Evolutionary conservation across 2,329 filamentous ascomycete genomes (phyloP).

Genomic region (Hypoxylon sp.): DNA sequence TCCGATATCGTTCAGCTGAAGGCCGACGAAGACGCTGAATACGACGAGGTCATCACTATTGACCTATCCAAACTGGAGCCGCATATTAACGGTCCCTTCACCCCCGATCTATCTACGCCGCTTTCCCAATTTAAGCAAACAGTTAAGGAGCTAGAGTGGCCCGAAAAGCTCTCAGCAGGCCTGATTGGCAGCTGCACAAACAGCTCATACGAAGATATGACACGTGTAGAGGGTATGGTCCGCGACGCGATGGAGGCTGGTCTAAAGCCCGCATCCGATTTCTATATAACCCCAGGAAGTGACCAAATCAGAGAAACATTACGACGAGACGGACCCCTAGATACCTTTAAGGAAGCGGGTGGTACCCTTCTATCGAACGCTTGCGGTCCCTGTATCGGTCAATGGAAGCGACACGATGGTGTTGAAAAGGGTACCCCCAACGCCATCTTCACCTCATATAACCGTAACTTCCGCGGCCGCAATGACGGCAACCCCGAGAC

Average conservation of each 20-base stretch:
- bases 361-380: constrained; percentile 94
- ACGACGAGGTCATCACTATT: constrained; percentile 92
- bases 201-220: constrained; percentile 99
- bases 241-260: constrained; percentile 93
- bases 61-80: constrained; percentile 92
- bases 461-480: constrained; percentile 96
- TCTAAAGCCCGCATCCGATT: constrained; percentile 88
- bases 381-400: constrained; percentile 93
- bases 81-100: constrained; percentile 97
- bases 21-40: constrained; percentile 86
- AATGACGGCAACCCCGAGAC: constrained; percentile 97
- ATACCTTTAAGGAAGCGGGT: constrained; percentile 88
- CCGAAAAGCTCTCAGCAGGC: constrained; percentile 89
- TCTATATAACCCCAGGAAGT: constrained; percentile 96
- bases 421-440: constrained; percentile 88
- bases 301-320: constrained; percentile 97
- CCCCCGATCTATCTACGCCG: constrained; percentile 93
- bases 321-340: constrained; percentile 87
- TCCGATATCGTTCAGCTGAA: constrained; percentile 72
- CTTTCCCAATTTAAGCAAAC: constrained; percentile 90
- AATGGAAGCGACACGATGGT: constrained; percentile 94
- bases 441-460: constrained; percentile 97
- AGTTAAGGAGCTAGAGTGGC: constrained; percentile 89
- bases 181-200: constrained; percentile 99
- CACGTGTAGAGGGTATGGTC: constrained; percentile 90